Base-by-base conservation (phyloP, 148 eudicot species). In the Persicaria tinctoria region DNA sequence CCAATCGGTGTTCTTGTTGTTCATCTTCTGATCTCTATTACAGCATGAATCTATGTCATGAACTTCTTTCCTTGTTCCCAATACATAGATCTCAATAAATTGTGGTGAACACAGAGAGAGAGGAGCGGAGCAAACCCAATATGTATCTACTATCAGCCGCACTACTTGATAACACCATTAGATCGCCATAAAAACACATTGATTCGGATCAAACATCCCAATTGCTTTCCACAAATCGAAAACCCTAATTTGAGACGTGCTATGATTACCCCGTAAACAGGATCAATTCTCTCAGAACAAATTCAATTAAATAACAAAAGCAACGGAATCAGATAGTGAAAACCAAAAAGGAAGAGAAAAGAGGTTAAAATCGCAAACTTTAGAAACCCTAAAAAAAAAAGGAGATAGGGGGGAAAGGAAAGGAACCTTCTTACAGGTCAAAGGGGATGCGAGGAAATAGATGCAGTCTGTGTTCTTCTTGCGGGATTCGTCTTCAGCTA, bases 401-500 rank as follows among this genome's bases (percentile, higher is more conserved):
- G 23, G 23, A 23, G 23, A 23, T 23, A 23, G 23, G 27, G 44
- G 74, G 5, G 23, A 59, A 70, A 12, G n/a, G 56, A 73, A 44
- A 68, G 62, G 63, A 41, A 91, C 98, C 86, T 91, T 93, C 78
- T 91, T 93, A 85, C 98, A 93, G 62, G 94, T 93, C 75, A 93
- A 82, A 57, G 98, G 98, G 44, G 98, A 91, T 55, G 98, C 94
- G 1, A 93, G 93, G 74, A 89, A 93, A 85, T 93, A 93, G 45
- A 93, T 87, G 51, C 98, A 93, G 80, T 93, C 98, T 38, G 96
- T 93, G 74, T 85, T 91, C 60, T 84, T 80, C 82, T 88, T 93
- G 79, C 83, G 63, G n/a, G 82, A 80, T 75, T 91, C 98, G 41
- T 93, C 98, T 62, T 90, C 96, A 8, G 73, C 12, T 32, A 10